These are phyloP conservation scores for Juglanconis juglandina DNA, from an alignment of 2,329 filamentous ascomycete species.

Conservation along the genomic window DNA sequence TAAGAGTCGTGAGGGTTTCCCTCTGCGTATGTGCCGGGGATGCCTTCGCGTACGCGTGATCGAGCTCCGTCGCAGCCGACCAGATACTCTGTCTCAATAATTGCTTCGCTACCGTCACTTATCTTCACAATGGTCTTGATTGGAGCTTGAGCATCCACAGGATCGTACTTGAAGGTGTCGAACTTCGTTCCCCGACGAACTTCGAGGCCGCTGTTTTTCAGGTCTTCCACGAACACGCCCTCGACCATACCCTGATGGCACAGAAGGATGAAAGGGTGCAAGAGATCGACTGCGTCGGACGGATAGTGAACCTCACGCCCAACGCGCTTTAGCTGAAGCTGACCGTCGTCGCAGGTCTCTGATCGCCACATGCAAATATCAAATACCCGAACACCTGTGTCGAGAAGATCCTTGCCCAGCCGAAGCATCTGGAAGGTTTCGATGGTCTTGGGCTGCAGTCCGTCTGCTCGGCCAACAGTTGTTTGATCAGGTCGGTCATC, in stretches of 20 bases:
- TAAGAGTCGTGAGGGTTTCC: constrained; percentile 51
- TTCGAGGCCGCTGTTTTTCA: constrained; percentile 45
- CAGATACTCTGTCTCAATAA: constrained; percentile 8
- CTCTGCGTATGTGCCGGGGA: constrained; percentile 55
- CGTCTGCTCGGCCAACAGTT: constrained; percentile 63
- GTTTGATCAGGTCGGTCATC: constrained; percentile 69
- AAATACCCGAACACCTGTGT: constrained; percentile 60
- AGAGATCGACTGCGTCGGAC: constrained; percentile 27
- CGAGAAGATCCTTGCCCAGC: constrained; percentile 58
- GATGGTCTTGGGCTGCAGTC: constrained; percentile 69
- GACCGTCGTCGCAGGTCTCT: constrained; percentile 37
- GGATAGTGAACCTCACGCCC: constrained; percentile 34
- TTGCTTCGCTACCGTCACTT: constrained; percentile 29
- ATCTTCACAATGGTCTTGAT: constrained; percentile 38
- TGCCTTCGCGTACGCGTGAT: constrained; percentile 64
- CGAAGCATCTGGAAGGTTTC: constrained; percentile 67
- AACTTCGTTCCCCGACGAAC: constrained; percentile 36
- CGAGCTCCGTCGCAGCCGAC: constrained; percentile 55
- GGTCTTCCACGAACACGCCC: constrained; percentile 52
- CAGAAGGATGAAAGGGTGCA: constrained; percentile 31
- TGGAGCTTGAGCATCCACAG: constrained; percentile 31
- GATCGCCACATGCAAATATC: constrained; percentile 67
- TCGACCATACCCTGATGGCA: constrained; percentile 60
- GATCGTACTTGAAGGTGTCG: constrained; percentile 25
- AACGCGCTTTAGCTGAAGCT: constrained; percentile 53